Conservation (phyloP, 768 basidiomycete genomes). For the Lactarius akahatsu region DNA sequence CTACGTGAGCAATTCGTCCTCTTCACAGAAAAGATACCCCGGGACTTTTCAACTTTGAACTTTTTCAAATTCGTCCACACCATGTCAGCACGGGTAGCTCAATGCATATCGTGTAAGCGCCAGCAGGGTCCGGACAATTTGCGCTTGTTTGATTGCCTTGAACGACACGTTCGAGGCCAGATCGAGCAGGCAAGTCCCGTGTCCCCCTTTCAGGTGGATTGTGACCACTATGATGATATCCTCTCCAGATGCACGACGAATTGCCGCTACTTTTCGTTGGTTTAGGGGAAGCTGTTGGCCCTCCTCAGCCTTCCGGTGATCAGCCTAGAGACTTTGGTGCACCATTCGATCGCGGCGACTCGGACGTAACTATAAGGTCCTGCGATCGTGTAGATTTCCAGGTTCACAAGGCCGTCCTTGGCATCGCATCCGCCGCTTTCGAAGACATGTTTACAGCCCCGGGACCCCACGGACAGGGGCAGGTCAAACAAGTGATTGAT, state of each 20-base stretch:
- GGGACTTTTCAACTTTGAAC: neutral
- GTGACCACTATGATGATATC: neutral
- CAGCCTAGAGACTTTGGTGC: slow-evolving; percentile 2
- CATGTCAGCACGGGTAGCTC: neutral
- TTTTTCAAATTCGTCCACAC: neutral
- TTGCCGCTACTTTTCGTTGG: neutral
- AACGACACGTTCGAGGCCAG: slow-evolving; percentile 1
- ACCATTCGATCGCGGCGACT: slow-evolving; percentile 20
- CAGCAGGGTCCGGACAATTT: neutral
- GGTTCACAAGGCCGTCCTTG: slow-evolving; percentile 54
- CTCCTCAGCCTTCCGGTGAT: neutral
- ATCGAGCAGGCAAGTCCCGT: neutral
- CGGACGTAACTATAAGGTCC: slow-evolving; percentile 53
- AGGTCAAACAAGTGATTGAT: neutral
- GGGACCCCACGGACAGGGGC: neutral
- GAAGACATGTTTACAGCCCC: slow-evolving; percentile 47
- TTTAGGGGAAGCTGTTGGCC: neutral
- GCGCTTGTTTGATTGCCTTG: slow-evolving; percentile 7
- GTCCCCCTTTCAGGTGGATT: neutral
- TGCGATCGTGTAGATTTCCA: slow-evolving; percentile 53
- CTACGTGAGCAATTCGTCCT: neutral
- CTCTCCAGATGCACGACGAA: neutral
- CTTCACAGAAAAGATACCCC: neutral
- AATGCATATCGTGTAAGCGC: neutral
- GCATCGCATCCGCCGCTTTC: slow-evolving; percentile 59